These are phyloP conservation scores for Talinum fruticosum DNA, from an alignment of 148 eudicot genomes.

Conservation along the genomic window DNA sequence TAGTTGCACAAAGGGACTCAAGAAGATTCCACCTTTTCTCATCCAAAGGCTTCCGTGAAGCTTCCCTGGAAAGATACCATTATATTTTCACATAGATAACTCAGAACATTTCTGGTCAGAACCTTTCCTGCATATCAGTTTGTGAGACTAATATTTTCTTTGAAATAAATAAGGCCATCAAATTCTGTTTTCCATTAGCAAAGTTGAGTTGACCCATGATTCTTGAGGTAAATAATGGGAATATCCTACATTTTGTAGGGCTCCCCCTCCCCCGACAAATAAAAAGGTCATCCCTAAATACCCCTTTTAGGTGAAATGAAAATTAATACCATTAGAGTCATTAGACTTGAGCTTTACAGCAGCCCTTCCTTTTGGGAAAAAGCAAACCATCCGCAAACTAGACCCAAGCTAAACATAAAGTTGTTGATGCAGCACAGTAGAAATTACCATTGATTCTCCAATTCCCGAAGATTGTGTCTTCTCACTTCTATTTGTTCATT, in stretches of 20 bases:
- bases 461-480: conserved; percentile 30
- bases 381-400: neutral
- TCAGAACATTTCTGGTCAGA: neutral
- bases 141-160: neutral
- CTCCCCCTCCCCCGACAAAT: too few species aligned
- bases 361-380: neutral
- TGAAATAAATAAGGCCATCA: neutral
- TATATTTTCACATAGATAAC: neutral
- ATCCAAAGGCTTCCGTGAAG: conserved; percentile 29
- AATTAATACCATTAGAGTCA: neutral
- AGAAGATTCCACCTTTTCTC: conserved; percentile 40
- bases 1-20: conserved; percentile 33
- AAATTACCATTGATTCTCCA: conserved; percentile 41
- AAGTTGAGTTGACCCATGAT: neutral
- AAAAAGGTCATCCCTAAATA: neutral
- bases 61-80: conserved; percentile 11
- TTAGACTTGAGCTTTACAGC: neutral
- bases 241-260: too few species aligned
- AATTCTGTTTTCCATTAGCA: neutral
- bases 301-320: neutral
- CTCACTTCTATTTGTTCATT: conserved; percentile 30
- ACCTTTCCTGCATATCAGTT: conserved; percentile 3
- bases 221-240: neutral
- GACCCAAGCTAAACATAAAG: neutral
- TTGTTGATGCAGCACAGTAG: neutral